Base-by-base conservation (phyloP, 1,139 yeast species). In the Groenewaldozyma auringiensis region DNA sequence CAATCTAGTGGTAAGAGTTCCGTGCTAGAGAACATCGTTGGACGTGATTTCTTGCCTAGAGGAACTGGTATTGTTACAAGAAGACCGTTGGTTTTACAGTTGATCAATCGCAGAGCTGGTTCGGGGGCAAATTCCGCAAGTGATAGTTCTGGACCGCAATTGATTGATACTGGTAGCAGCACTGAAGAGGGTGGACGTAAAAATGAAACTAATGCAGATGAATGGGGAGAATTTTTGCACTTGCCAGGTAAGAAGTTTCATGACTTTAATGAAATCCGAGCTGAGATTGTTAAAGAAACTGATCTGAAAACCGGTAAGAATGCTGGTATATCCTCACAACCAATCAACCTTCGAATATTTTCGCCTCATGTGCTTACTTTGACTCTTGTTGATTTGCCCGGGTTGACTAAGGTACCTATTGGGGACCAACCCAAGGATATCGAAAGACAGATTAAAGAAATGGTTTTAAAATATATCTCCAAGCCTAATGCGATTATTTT, bases 371-470 rank as follows among this genome's bases (percentile, higher is more conserved):
- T 92, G 45, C 75, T 92, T 60, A 92, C 98, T n/a, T 77, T 92
- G 66, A 94, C 99, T 2, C 76, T 92, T 61, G 98, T 92, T 40
- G 99, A 92, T 72, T 76, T 92, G 60, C 99, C 99, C n/a, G 99
- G 99, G 53, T 76, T 94, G 61, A 92, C 99, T 27, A 92, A 92
- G 67, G 98, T 94, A 33, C 98, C 99, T 14, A 97, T 92, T 43
- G 99, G 99, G 42, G 99, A 92, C 66, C 99, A 92, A 68, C 99
- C 99, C 46, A 85, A 84, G 62, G 98, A 92, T 65, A 92, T 92
- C 54, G 99, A 92, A 70, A 81, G 78, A 55, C 96, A 86, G 67
- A 94, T 92, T 59, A 81, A 86, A 62, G 96, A 89, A 55, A 92
- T 92, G 97, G 75, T 92, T 50, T 74, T 92, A 76, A 86, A 87